These are phyloP conservation scores for Gossypium trilobum DNA, from an alignment of 441 rosid species.

Conservation along the genomic window DNA sequence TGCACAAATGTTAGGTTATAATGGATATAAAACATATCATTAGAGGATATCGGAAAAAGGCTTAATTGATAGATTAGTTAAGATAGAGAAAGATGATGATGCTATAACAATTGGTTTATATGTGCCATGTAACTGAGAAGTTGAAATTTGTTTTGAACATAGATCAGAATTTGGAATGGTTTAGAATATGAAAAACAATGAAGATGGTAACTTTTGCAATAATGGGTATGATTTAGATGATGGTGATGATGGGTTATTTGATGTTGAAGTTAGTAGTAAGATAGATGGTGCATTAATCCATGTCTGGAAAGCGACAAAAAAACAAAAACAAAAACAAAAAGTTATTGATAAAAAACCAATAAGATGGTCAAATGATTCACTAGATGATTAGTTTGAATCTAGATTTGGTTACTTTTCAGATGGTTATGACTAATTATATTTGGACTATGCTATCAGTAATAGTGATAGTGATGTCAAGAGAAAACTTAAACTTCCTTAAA, in stretches of 20 bases:
- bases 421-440: not conserved
- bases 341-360: not conserved
- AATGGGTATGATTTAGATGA: not conserved
- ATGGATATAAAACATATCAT: not conserved
- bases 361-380: not conserved
- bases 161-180: not conserved
- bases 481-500: too few relatives aligned
- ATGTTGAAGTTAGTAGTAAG: not conserved
- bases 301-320: not conserved
- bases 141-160: not conserved
- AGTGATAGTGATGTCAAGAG: not conserved
- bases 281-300: not conserved
- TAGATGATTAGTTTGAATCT: not conserved
- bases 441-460: not conserved
- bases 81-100: not conserved
- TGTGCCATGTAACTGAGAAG: not conserved
- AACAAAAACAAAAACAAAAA: too few relatives aligned
- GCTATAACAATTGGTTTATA: not conserved
- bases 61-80: not conserved
- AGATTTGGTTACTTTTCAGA: not conserved
- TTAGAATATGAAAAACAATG: not conserved
- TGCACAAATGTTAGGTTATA: not conserved
- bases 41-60: not conserved
- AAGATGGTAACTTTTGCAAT: not conserved
- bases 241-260: not conserved